A percentile compares a stretch with the other conserved stretches of the same genome.
These are phyloP conservation scores for Boletellus ananas DNA, from an alignment of 768 basidiomycete species.

Conservation along the genomic window DNA sequence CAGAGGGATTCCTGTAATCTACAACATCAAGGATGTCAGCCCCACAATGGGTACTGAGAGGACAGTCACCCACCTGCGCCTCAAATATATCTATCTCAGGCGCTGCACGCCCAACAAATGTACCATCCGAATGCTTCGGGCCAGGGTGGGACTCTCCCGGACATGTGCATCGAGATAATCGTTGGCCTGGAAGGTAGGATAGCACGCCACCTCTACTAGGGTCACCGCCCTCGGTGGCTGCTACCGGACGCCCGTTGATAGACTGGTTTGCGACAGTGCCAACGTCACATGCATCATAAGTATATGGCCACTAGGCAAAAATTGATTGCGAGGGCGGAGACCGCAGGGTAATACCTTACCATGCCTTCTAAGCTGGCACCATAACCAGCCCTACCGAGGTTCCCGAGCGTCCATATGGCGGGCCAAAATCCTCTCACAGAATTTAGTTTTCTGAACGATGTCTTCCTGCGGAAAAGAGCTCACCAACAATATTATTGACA, in stretches of 20 bases:
- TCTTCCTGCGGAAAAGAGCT: constrained; percentile 1
- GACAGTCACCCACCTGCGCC: constrained; percentile 47
- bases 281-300: constrained; percentile 74
- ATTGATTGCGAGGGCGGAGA: neutral
- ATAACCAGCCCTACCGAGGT: constrained; percentile 61
- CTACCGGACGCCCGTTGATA: constrained; percentile 59
- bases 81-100: constrained; percentile 93
- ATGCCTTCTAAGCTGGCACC: constrained; percentile 59
- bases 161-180: constrained; percentile 85
- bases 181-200: constrained; percentile 78
- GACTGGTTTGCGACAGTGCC: constrained; percentile 84
- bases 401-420: constrained; percentile 59
- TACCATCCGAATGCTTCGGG: constrained; percentile 67
- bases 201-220: constrained; percentile 41
- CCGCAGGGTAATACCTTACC: constrained; percentile 25
- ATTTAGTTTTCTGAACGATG: constrained; percentile 1
- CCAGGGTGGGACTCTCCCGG: constrained; percentile 79
- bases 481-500: constrained; percentile 55
- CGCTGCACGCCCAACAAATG: constrained; percentile 75
- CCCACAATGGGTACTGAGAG: constrained; percentile 10
- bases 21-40: constrained; percentile 21
- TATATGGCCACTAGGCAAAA: constrained; percentile 55
- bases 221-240: constrained; percentile 61
- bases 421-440: constrained; percentile 42
- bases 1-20: constrained; percentile 47